phyloP scores from a whole-genome alignment of 2,329 filamentous ascomycete species.

The Xylariaceae sp. region DNA sequence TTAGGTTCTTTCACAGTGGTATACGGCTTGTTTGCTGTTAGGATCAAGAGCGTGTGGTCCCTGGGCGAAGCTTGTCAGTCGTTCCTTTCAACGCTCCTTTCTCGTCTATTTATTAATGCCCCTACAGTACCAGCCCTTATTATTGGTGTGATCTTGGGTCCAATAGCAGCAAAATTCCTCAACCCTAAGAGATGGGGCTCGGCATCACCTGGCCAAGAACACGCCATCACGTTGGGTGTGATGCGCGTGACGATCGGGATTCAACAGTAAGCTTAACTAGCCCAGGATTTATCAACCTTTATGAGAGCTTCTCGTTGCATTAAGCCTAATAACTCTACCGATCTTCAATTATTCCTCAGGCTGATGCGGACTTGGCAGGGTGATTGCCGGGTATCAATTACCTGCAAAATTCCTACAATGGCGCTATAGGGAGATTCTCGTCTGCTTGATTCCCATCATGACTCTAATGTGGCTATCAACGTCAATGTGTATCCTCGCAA shows the following conservation, averaged over 20 bases:
- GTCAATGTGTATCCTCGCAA: slow-evolving; percentile 59
- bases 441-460: slow-evolving; percentile 65
- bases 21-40: slow-evolving; percentile 57
- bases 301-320: no score
- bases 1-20: slow-evolving; percentile 53
- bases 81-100: background rate
- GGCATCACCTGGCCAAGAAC: slow-evolving; percentile 41
- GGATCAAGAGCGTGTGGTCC: slow-evolving; percentile 60
- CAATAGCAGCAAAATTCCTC: slow-evolving; percentile 59
- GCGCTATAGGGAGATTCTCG: slow-evolving; percentile 58
- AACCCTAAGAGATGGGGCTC: slow-evolving; percentile 50
- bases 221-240: slow-evolving; percentile 53
- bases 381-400: slow-evolving; percentile 67
- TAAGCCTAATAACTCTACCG: no score
- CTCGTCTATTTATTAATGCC: background rate
- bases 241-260: slow-evolving; percentile 66
- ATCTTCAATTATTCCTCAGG: background rate
- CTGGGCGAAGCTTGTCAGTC: slow-evolving; percentile 59
- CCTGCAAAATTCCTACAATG: slow-evolving; percentile 59
- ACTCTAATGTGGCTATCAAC: slow-evolving; percentile 67
- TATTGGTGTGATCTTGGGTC: slow-evolving; percentile 60
- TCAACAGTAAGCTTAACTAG: slow-evolving; percentile 52
- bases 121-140: slow-evolving; percentile 58
- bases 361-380: slow-evolving; percentile 25
- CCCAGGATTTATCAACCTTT: no score